Conservation (phyloP, 1,139 yeast species). For the Citeromyces siamensis region DNA sequence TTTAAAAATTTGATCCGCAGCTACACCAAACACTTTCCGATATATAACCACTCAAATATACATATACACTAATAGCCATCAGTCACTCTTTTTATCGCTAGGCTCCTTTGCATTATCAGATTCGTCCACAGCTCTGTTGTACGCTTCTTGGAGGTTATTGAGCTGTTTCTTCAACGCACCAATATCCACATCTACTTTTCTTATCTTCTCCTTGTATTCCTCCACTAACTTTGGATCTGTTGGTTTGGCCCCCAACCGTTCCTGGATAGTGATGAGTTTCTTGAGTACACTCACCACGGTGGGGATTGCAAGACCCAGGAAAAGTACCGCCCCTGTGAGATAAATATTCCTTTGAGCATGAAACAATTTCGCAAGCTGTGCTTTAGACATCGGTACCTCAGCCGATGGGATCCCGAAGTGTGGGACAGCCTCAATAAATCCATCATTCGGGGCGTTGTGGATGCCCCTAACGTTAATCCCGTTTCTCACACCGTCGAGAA, state of each 20-base stretch:
- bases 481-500: slow-evolving; percentile 41
- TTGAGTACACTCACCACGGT: slow-evolving; percentile 44
- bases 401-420: slow-evolving; percentile 5
- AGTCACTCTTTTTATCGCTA: slow-evolving; percentile 10
- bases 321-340: slow-evolving; percentile 58
- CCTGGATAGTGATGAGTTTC: slow-evolving; percentile 47
- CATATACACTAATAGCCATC: neutral
- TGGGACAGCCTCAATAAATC: slow-evolving; percentile 5
- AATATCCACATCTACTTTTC: slow-evolving; percentile 31
- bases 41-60: neutral
- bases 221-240: slow-evolving; percentile 14
- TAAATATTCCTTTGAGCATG: slow-evolving; percentile 63
- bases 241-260: slow-evolving; percentile 20
- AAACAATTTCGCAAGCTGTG: slow-evolving; percentile 25
- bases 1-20: neutral
- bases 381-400: slow-evolving; percentile 6
- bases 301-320: slow-evolving; percentile 43
- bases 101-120: slow-evolving; percentile 6
- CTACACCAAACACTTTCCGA: neutral
- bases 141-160: slow-evolving; percentile 36
- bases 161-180: slow-evolving; percentile 40
- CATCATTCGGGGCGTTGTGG: slow-evolving; percentile 5
- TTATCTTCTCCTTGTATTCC: slow-evolving; percentile 23
- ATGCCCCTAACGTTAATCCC: slow-evolving; percentile 19
- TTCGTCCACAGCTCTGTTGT: slow-evolving; percentile 21